phyloP scores from a whole-genome alignment of 768 basidiomycete genomes.

The Termitomyces bulborhizus region DNA sequence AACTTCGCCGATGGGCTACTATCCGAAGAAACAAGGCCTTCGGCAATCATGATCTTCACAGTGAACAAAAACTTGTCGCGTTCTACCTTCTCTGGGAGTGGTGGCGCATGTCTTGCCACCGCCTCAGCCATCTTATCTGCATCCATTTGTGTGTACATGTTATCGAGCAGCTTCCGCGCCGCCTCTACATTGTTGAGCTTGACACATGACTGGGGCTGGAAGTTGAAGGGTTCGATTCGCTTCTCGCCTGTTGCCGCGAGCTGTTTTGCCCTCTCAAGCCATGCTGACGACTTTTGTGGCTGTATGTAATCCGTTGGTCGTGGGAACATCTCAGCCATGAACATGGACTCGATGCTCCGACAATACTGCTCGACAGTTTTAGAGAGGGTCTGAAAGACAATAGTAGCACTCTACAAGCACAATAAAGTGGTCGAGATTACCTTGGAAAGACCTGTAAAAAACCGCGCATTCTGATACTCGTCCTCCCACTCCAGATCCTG shows the following conservation, averaged over 20 bases:
- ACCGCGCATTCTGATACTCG: constrained; percentile 80
- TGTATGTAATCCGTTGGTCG: constrained; percentile 72
- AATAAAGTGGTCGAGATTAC: constrained; percentile 28
- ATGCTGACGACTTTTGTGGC: constrained; percentile 82
- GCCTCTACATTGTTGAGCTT: constrained; percentile 97
- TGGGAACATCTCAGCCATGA: constrained; percentile 94
- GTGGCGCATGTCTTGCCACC: constrained; percentile 50
- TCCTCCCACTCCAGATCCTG: constrained; percentile 92
- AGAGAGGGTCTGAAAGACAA: constrained; percentile 64
- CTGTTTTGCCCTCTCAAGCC: constrained; percentile 81
- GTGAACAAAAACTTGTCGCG: constrained; percentile 78
- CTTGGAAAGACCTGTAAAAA: constrained; percentile 85
- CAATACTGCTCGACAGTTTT: constrained; percentile 93
- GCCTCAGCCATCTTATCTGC: constrained; percentile 79
- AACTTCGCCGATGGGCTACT: constrained; percentile 71
- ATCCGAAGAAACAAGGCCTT: constrained; percentile 76
- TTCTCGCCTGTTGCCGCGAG: constrained; percentile 77
- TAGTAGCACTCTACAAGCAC: background rate
- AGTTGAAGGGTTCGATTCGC: constrained; percentile 93
- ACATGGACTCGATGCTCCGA: constrained; percentile 77
- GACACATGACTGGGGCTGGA: constrained; percentile 89
- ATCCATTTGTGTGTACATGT: constrained; percentile 88
- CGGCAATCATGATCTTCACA: constrained; percentile 89
- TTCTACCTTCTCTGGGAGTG: constrained; percentile 66
- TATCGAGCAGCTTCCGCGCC: constrained; percentile 84